Conservation (phyloP, 371 early-diverging fungal genomes). For the Mucor circinelloides region DNA sequence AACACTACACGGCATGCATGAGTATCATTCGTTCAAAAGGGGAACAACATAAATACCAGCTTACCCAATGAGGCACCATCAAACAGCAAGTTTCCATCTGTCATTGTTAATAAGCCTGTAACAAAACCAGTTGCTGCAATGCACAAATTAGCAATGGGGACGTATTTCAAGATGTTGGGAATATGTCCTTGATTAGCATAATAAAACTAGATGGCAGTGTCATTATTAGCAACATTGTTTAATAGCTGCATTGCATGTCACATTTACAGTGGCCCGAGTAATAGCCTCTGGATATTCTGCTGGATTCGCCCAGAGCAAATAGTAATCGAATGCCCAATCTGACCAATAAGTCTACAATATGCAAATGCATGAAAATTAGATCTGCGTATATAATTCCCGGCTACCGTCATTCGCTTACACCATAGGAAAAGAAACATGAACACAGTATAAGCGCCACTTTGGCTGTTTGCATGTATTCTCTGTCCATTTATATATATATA, state of each 20-base stretch:
- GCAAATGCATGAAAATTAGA: background rate
- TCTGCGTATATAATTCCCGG: background rate
- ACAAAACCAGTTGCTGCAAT: constrained; percentile 47
- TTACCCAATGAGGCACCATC: constrained; percentile 55
- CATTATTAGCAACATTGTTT: background rate
- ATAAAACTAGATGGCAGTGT: constrained; percentile 29
- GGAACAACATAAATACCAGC: background rate
- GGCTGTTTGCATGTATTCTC: constrained; percentile 36
- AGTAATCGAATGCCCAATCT: constrained; percentile 53
- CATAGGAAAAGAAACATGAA: constrained; percentile 53
- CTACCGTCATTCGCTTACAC: constrained; percentile 20
- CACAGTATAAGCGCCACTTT: constrained; percentile 47
- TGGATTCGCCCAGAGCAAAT: constrained; percentile 43
- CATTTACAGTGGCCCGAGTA: constrained; percentile 39
- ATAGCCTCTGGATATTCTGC: constrained; percentile 40
- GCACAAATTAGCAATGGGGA: constrained; percentile 43
- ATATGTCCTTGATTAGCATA: constrained; percentile 42
- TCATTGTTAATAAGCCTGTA: constrained; percentile 45
- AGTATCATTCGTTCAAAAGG: background rate
- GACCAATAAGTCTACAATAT: constrained; percentile 45
- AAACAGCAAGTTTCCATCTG: constrained; percentile 45
- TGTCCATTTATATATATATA: constrained; percentile 6
- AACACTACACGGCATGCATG: constrained; percentile 21
- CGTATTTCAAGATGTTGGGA: constrained; percentile 45
- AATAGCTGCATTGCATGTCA: background rate